Percentiles rank a stretch among this genome's conserved stretches.
phyloP scores from a whole-genome alignment of 176 grass and related monocot species.

The Otatea glauca region DNA sequence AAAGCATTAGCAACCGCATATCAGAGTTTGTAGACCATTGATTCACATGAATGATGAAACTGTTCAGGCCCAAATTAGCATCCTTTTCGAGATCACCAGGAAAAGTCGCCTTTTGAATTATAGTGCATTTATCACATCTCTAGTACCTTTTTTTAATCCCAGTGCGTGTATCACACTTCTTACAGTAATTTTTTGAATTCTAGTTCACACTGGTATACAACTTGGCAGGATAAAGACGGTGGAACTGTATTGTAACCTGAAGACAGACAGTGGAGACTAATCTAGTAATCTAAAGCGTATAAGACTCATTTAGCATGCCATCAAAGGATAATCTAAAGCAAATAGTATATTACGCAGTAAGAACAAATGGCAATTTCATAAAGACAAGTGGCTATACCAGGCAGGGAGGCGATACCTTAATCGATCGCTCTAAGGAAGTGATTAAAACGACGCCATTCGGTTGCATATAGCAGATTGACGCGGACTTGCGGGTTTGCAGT shows the following conservation, averaged over 20 bases:
- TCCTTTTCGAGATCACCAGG: not conserved
- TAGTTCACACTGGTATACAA: not conserved
- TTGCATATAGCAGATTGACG: not conserved
- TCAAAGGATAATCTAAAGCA: not conserved
- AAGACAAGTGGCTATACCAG: not conserved
- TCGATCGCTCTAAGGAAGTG: not conserved
- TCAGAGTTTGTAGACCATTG: not conserved
- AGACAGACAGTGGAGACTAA: not conserved
- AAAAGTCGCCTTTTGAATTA: not conserved
- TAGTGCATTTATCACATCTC: not conserved
- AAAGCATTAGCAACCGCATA: conserved; percentile 41
- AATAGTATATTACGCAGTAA: not conserved
- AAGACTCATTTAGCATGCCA: not conserved
- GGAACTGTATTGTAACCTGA: not conserved
- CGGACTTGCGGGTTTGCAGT: not conserved
- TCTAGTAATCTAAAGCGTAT: not conserved
- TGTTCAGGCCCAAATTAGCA: not conserved
- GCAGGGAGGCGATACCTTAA: not conserved
- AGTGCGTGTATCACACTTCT: not conserved
- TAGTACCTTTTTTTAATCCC: not conserved
- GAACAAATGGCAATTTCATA: not conserved
- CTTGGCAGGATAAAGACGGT: not conserved
- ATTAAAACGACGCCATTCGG: not conserved
- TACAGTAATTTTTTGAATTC: not conserved
- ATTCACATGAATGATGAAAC: not conserved